phyloP scores from a whole-genome alignment of 164 flowering plant genomes.

The Nymphaea thermarum region DNA sequence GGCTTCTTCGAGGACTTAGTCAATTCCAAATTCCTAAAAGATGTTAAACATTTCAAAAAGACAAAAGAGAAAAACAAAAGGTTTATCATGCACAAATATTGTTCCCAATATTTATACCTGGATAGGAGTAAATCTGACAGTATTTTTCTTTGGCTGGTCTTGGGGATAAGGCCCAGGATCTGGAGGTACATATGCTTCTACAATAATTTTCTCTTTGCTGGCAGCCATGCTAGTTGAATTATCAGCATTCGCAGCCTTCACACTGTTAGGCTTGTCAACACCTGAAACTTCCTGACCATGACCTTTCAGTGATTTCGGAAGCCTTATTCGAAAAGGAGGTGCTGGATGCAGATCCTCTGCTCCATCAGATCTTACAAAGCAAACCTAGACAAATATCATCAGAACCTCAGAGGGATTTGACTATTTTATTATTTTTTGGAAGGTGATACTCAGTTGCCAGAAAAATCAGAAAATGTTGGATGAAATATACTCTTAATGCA shows the following conservation, averaged over 20 bases:
- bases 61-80: too few species aligned
- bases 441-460: neutral
- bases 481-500: too few species aligned
- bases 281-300: conserved; percentile 53
- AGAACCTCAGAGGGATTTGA: neutral
- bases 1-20: too few species aligned
- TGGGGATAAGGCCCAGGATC: conserved; percentile 99
- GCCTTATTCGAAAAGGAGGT: conserved; percentile 76
- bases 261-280: conserved; percentile 23
- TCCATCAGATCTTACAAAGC: conserved; percentile 65
- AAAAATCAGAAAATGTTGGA: neutral
- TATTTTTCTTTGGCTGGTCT: conserved; percentile 89
- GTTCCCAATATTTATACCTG: conserved; percentile 43
- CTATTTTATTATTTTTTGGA: neutral
- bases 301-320: conserved; percentile 47
- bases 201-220: conserved; percentile 50
- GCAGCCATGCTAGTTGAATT: neutral
- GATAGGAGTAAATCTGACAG: conserved; percentile 86
- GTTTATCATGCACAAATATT: too few species aligned
- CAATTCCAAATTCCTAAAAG: too few species aligned
- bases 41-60: too few species aligned
- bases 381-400: conserved; percentile 29
- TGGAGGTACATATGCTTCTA: conserved; percentile 85
- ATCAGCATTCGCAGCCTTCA: conserved; percentile 21
- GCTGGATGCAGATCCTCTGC: conserved; percentile 40